Conservation (phyloP, 371 early-diverging fungal genomes). For the Cokeromyces recurvatus region DNA sequence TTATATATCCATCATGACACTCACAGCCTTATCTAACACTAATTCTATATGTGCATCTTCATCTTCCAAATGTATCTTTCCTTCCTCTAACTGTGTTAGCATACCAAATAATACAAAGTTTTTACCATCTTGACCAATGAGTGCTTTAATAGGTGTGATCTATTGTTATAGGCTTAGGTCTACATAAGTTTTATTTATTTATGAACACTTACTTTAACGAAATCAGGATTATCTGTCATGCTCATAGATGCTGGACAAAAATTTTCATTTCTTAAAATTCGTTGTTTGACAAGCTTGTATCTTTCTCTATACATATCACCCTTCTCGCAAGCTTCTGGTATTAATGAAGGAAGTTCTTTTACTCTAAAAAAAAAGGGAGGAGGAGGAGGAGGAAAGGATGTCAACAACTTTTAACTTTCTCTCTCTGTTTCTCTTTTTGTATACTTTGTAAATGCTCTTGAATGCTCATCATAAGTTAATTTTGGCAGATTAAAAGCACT, state of each 20-base stretch:
- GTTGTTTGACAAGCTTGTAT: constrained; percentile 70
- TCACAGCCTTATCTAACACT: constrained; percentile 45
- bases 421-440: no score
- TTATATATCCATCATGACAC: no score
- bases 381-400: no score
- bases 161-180: constrained; percentile 14
- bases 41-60: constrained; percentile 71
- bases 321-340: constrained; percentile 63
- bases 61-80: constrained; percentile 84
- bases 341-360: constrained; percentile 30
- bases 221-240: neutral
- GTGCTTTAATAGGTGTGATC: constrained; percentile 78
- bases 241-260: constrained; percentile 56
- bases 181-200: neutral
- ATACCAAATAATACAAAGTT: constrained; percentile 82
- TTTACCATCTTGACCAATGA: constrained; percentile 73
- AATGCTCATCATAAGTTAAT: constrained; percentile 59
- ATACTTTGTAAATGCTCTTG: constrained; percentile 58
- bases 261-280: constrained; percentile 76
- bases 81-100: constrained; percentile 80
- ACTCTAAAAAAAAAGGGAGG: no score
- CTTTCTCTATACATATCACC: constrained; percentile 69
- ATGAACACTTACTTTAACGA: constrained; percentile 23
- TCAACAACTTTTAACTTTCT: no score
- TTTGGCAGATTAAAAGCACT: constrained; percentile 72